A percentile compares a stretch with the other conserved stretches of the same genome.
These are phyloP conservation scores for Lizonia empirigonia DNA, from an alignment of 2,329 filamentous ascomycete species.

Conservation along the genomic window DNA sequence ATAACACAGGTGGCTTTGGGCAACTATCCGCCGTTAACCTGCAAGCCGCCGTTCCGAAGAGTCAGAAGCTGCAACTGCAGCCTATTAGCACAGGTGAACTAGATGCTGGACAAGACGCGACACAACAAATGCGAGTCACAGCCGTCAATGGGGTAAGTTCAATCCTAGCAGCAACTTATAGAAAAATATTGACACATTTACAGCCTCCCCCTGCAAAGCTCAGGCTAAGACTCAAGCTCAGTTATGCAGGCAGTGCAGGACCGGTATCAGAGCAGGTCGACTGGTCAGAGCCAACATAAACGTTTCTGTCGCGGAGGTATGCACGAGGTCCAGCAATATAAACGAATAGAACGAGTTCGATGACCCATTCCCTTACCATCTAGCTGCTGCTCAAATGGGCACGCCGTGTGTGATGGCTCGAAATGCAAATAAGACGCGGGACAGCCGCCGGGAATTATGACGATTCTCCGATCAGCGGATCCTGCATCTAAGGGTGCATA, in stretches of 20 bases:
- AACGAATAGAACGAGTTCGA: slow-evolving; percentile 14
- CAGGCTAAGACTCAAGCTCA: slow-evolving; percentile 82
- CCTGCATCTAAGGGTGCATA: slow-evolving; percentile 9
- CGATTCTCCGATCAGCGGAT: background rate
- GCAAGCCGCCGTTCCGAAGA: slow-evolving; percentile 95
- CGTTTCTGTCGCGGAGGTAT: background rate
- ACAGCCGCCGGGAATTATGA: slow-evolving; percentile 4
- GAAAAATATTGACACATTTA: slow-evolving; percentile 27
- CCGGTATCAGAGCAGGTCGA: slow-evolving; percentile 91
- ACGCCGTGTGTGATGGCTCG: background rate
- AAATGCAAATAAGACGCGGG: slow-evolving; percentile 7
- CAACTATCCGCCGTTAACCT: slow-evolving; percentile 76
- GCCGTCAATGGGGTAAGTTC: slow-evolving; percentile 85
- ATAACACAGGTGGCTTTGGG: slow-evolving; percentile 71
- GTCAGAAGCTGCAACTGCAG: slow-evolving; percentile 89
- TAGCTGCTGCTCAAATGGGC: slow-evolving; percentile 1
- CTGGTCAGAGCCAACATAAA: slow-evolving; percentile 79
- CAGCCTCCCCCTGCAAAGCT: slow-evolving; percentile 73
- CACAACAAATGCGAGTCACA: slow-evolving; percentile 86
- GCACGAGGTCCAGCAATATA: background rate
- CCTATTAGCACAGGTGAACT: slow-evolving; percentile 84
- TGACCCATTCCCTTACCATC: background rate
- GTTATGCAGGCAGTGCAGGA: slow-evolving; percentile 72
- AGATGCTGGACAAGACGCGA: slow-evolving; percentile 78
- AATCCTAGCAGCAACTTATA: background rate